A percentile compares a stretch with the other conserved stretches of the same genome.
phyloP scores from a whole-genome alignment of 2,329 filamentous ascomycete species.

The Hypoxylon sp. region DNA sequence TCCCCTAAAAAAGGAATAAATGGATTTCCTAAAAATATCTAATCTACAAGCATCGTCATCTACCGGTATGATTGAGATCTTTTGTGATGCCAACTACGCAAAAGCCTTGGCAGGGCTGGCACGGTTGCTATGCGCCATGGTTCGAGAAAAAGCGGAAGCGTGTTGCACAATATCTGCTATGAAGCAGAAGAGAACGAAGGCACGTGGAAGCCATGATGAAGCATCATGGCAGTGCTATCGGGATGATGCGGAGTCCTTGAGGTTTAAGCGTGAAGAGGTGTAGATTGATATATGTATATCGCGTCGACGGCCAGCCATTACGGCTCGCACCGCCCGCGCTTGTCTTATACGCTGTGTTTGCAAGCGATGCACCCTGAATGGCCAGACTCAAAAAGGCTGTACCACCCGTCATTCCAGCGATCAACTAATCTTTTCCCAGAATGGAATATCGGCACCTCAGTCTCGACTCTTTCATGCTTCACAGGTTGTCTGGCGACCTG shows the following conservation, averaged over 20 bases:
- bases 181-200: constrained; percentile 1
- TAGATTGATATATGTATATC: constrained; percentile 15
- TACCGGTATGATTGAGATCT: not conserved
- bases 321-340: constrained; percentile 35
- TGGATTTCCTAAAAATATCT: not conserved
- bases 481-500: constrained; percentile 10
- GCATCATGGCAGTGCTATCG: constrained; percentile 21
- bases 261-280: constrained; percentile 12
- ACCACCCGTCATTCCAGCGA: constrained; percentile 41
- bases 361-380: constrained; percentile 37
- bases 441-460: constrained; percentile 28
- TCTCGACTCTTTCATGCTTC: constrained; percentile 9
- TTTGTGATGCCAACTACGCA: constrained; percentile 14
- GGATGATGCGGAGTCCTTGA: constrained; percentile 24
- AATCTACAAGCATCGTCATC: constrained; percentile 1
- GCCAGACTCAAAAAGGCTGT: constrained; percentile 35
- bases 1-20: not conserved
- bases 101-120: constrained; percentile 18
- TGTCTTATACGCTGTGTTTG: constrained; percentile 50
- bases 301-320: constrained; percentile 24
- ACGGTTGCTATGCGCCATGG: constrained; percentile 17
- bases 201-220: not conserved
- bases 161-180: constrained; percentile 16
- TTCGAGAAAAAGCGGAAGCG: not conserved
- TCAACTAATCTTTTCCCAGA: constrained; percentile 39